Base-by-base conservation (phyloP, 2,329 filamentous ascomycete genomes). In the Cyphellophora attinorum region DNA sequence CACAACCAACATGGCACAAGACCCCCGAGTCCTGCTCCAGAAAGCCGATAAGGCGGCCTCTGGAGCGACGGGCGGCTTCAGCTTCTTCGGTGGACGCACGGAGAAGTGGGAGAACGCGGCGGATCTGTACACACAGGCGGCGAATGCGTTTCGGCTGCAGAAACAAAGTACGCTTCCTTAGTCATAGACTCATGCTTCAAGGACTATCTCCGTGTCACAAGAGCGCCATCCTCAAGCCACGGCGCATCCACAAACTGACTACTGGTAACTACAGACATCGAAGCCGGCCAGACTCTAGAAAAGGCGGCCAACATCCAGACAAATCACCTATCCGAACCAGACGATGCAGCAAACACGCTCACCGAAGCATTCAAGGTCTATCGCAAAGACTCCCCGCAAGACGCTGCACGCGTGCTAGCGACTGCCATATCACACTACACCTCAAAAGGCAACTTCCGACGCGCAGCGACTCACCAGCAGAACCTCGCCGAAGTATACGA, bases 281-380 rank as follows among this genome's bases (percentile, higher is more conserved):
- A 93, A 62, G 86, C 89, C 11, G 89, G 86, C 14, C 72, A 81
- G 52, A 79, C 85, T 10, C 93, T 94, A 47, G 85, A 94, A 58
- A 74, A 79, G 58, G 85, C 85, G 10, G 89, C 86, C n/a, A 61
- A 72, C 28, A 79, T 96, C 40, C 85, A 93, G 59, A 74, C 67
- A 32, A 72, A 78, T 47, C 79, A 88, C 51, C 73, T 96, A 33
- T 93, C 86, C 55, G 88, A 96, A 55, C 84, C 82, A 27, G 85
- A 93, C 56, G 91, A 96, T 56, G 85, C 86, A 31, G 88, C 89
- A 45, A 93, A 93, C 61, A 81, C 81, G 31, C 67, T 86, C 41
- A 76, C 81, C 52, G 88, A 96, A 58, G 91, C 91, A 34, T 96
- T 88, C 73, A 95, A 96, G 68, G 81, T 85, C 40, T 96, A 95